Evolutionary conservation across 2,329 filamentous ascomycete genomes (phyloP).

Genomic region (Arachnomyces sp.): DNA sequence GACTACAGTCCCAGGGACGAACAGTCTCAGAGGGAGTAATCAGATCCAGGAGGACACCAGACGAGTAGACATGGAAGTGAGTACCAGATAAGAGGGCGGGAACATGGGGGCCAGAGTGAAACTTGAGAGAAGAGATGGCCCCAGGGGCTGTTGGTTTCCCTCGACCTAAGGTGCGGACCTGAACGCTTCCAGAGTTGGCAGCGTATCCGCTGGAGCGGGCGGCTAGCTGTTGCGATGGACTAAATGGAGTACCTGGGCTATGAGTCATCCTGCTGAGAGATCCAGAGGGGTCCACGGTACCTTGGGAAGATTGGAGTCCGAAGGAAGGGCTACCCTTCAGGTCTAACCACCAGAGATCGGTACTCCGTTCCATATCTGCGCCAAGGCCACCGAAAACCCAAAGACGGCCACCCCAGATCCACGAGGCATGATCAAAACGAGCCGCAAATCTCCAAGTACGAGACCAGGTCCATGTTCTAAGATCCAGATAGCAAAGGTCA

Average conservation of each 20-base stretch:
- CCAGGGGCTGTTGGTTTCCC: slow-evolving; percentile 61
- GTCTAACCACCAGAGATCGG: slow-evolving; percentile 96
- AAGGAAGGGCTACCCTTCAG: slow-evolving; percentile 84
- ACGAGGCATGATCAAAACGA: slow-evolving; percentile 89
- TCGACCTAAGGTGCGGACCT: slow-evolving; percentile 46
- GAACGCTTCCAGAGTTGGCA: slow-evolving; percentile 59
- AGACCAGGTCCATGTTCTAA: slow-evolving; percentile 98
- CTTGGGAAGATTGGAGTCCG: slow-evolving; percentile 56
- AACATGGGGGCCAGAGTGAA: slow-evolving; percentile 76
- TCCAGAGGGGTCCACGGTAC: slow-evolving; percentile 38
- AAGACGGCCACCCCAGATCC: slow-evolving; percentile 83
- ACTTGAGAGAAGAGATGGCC: slow-evolving; percentile 80
- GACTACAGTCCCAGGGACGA: slow-evolving; percentile 74
- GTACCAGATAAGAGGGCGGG: slow-evolving; percentile 84
- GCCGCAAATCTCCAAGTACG: slow-evolving; percentile 91
- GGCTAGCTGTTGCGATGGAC: slow-evolving; percentile 25
- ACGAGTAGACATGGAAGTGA: slow-evolving; percentile 93
- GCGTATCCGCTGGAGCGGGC: slow-evolving; percentile 52
- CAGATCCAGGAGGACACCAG: slow-evolving; percentile 85
- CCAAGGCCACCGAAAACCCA: slow-evolving; percentile 96
- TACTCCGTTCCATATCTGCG: slow-evolving; percentile 93
- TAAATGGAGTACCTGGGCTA: slow-evolving; percentile 29
- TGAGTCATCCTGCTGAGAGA: slow-evolving; percentile 27
- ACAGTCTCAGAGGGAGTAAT: slow-evolving; percentile 87
- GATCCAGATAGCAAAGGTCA: slow-evolving; percentile 90